Evolutionary conservation across 768 basidiomycete species (phyloP).

Genomic region (Phylloporus sp.): DNA sequence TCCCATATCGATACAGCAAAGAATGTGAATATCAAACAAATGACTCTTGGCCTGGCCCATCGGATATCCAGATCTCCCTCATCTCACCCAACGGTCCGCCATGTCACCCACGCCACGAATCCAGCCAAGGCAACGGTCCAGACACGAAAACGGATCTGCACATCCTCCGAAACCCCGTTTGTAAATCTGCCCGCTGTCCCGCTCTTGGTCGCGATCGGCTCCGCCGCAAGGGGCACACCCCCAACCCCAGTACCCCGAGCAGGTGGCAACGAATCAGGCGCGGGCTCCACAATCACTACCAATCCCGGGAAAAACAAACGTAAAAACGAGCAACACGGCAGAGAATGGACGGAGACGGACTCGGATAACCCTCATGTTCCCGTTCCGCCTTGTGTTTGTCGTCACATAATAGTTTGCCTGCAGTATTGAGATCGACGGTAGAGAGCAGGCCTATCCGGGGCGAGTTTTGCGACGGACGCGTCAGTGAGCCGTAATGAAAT

Average conservation of each 20-base stretch:
- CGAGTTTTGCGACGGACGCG: slow-evolving; percentile 61
- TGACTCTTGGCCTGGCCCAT: not conserved
- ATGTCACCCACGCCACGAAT: slow-evolving; percentile 18
- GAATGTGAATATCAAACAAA: not conserved
- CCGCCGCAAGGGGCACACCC: slow-evolving; percentile 28
- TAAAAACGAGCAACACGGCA: not conserved
- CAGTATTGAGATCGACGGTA: slow-evolving; percentile 55
- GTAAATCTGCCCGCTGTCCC: slow-evolving; percentile 1
- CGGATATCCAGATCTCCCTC: not conserved
- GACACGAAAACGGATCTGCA: slow-evolving; percentile 8
- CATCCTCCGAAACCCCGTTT: slow-evolving; percentile 16
- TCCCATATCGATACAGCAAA: slow-evolving; percentile 4
- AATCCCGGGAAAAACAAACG: not conserved
- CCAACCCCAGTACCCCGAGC: slow-evolving; percentile 22
- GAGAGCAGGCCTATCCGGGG: slow-evolving; percentile 71
- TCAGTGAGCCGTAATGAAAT: slow-evolving; percentile 71
- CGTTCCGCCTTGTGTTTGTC: slow-evolving; percentile 36
- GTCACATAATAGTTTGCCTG: slow-evolving; percentile 35
- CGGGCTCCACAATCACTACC: slow-evolving; percentile 38
- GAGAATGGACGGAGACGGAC: slow-evolving; percentile 12
- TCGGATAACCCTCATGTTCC: slow-evolving; percentile 25
- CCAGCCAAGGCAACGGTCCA: slow-evolving; percentile 17
- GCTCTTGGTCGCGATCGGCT: slow-evolving; percentile 12
- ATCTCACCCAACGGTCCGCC: slow-evolving; percentile 14
- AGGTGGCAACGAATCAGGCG: slow-evolving; percentile 35